Conservation (phyloP, 345 rosid genomes). For the Barbarea vulgaris region DNA sequence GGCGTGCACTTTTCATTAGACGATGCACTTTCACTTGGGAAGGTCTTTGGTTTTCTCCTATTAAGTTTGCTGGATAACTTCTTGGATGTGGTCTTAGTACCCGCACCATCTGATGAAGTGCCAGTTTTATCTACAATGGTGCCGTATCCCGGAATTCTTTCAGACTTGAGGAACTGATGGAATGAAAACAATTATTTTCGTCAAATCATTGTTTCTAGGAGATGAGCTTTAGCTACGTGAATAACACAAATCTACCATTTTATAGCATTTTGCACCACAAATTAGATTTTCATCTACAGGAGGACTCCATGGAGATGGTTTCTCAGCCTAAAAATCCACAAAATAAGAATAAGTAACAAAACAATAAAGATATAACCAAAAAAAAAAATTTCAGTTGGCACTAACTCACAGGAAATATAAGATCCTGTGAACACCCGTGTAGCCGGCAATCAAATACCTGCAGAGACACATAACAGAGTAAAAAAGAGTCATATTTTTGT, state of each 20-base stretch:
- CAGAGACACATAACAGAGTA: conserved; percentile 32
- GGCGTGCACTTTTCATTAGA: conserved; percentile 77
- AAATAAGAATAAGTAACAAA: conserved; percentile 20
- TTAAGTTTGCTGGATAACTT: conserved; percentile 56
- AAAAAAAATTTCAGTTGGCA: conserved; percentile 19
- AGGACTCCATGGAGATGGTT: conserved; percentile 71
- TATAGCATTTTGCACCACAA: conserved; percentile 83
- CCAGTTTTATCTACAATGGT: conserved; percentile 54
- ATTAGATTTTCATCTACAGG: conserved; percentile 61
- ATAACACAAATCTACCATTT: conserved; percentile 51
- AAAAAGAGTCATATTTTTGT: not conserved
- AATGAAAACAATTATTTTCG: not conserved
- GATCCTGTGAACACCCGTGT: conserved; percentile 99
- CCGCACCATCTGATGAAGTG: conserved; percentile 61
- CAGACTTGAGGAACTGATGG: conserved; percentile 66
- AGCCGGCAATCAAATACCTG: conserved; percentile 99
- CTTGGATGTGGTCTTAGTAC: conserved; percentile 45
- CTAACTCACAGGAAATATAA: conserved; percentile 85
- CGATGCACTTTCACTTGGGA: conserved; percentile 92
- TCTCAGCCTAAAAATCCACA: conserved; percentile 64
- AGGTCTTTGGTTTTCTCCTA: conserved; percentile 58
- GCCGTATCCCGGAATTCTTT: conserved; percentile 46
- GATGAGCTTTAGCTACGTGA: conserved; percentile 22
- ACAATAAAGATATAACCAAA: not conserved
- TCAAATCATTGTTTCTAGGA: not conserved